A percentile compares a stretch with the other conserved stretches of the same genome.
Evolutionary conservation across 2,329 filamentous ascomycete genomes (phyloP).

Genomic region (Pyrenochaeta sp.): DNA sequence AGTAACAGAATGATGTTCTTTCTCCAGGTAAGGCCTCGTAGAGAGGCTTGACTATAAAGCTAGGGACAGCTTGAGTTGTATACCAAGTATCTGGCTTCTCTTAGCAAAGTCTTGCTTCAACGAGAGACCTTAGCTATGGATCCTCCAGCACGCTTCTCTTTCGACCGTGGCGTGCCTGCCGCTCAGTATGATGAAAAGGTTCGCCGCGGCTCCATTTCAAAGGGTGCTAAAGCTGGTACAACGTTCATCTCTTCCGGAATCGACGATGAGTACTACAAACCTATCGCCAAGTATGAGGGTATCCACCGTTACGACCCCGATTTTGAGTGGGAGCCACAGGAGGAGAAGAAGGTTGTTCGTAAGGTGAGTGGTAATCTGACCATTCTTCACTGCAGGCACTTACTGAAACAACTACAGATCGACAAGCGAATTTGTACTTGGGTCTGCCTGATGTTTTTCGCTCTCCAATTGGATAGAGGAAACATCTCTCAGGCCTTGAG

Average conservation of each 20-base stretch:
- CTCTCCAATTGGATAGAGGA: conserved; percentile 58
- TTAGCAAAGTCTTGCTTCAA: background rate
- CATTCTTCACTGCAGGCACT: background rate
- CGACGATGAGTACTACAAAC: conserved; percentile 4
- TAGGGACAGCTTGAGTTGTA: background rate
- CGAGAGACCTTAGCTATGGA: background rate
- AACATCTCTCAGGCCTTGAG: conserved; percentile 50
- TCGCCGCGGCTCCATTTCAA: background rate
- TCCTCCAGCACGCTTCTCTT: conserved; percentile 2
- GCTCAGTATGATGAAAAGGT: conserved; percentile 1
- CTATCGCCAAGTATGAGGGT: conserved; percentile 59
- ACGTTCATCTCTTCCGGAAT: conserved; percentile 3
- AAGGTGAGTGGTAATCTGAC: conserved; percentile 50
- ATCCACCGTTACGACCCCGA: conserved; percentile 64
- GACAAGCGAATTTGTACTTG: conserved; percentile 59
- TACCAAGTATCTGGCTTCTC: background rate
- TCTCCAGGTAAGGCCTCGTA: background rate
- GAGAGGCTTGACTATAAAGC: background rate
- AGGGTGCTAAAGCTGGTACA: background rate
- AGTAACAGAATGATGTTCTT: background rate
- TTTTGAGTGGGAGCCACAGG: conserved; percentile 62
- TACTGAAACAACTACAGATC: conserved; percentile 41
- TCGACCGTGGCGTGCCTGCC: background rate
- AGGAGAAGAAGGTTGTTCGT: conserved; percentile 63
- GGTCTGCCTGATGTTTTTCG: conserved; percentile 63